phyloP scores from a whole-genome alignment of 352 stramenopile genomes.

The Phytophthora brassicae region DNA sequence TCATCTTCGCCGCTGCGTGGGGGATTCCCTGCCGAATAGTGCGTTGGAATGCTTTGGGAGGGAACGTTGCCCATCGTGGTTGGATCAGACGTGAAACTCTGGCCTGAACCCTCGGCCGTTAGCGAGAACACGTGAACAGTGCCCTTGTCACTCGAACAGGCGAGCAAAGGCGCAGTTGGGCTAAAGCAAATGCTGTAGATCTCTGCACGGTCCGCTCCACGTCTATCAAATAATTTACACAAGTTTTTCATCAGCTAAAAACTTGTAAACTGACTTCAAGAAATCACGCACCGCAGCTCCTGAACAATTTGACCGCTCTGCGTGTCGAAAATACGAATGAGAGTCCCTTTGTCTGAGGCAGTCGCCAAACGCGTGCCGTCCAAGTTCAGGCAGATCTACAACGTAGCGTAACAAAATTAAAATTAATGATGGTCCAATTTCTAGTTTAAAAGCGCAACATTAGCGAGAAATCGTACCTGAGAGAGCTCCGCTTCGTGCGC shows the following conservation, averaged over 20 bases:
- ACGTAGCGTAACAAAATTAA: too few species aligned
- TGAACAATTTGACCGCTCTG: constrained; percentile 91
- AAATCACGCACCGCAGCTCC: constrained; percentile 57
- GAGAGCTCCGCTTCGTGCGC: constrained; percentile 95
- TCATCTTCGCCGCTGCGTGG: constrained; percentile 70
- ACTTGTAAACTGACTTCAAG: too few species aligned
- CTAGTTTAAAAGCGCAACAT: too few species aligned
- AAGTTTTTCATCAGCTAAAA: constrained; percentile 4
- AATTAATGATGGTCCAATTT: too few species aligned
- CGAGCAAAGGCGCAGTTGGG: constrained; percentile 91
- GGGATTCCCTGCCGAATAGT: constrained; percentile 48
- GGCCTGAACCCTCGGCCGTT: constrained; percentile 65
- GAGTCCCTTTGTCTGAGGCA: constrained; percentile 96
- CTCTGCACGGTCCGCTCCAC: constrained; percentile 94
- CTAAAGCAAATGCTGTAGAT: constrained; percentile 99
- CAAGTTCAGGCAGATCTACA: constrained; percentile 90
- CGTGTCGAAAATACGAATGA: constrained; percentile 98
- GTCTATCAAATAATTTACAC: constrained; percentile 39
- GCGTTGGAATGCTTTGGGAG: constrained; percentile 38
- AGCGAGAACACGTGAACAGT: constrained; percentile 96
- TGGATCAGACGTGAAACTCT: constrained; percentile 56
- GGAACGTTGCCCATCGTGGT: constrained; percentile 55
- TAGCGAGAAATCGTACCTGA: constrained; percentile 41
- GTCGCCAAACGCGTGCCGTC: constrained; percentile 96
- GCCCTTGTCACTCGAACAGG: constrained; percentile 96